A percentile compares a stretch with the other conserved stretches of the same genome.
These are phyloP conservation scores for Themeda triandra DNA, from an alignment of 176 grass and related monocot species.

Conservation along the genomic window DNA sequence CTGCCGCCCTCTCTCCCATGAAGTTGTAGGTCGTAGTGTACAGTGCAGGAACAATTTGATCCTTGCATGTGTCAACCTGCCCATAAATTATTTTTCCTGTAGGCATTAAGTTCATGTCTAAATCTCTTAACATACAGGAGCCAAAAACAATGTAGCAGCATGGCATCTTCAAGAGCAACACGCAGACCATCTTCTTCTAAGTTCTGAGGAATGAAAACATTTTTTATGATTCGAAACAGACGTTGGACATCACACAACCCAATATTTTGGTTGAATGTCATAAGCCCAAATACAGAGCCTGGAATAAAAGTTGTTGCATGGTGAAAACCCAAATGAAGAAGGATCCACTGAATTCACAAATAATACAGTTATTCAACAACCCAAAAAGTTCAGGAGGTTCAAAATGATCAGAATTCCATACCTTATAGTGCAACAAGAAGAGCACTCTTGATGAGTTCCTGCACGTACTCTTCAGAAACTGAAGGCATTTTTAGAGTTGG, in stretches of 20 bases:
- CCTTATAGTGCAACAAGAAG: constrained; percentile 92
- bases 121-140: constrained; percentile 60
- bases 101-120: not conserved
- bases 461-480: constrained; percentile 98
- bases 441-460: too few relatives aligned
- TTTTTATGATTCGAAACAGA: constrained; percentile 77
- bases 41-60: constrained; percentile 66
- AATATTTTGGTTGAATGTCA: constrained; percentile 97
- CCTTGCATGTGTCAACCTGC: constrained; percentile 88
- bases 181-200: constrained; percentile 45
- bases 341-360: not conserved
- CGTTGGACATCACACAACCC: constrained; percentile 95
- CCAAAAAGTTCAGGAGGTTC: constrained; percentile 19
- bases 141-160: constrained; percentile 91
- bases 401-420: constrained; percentile 20
- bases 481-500: constrained; percentile 11
- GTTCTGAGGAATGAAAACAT: constrained; percentile 80
- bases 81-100: constrained; percentile 10
- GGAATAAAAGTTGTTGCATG: constrained; percentile 75
- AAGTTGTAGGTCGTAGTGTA: constrained; percentile 79
- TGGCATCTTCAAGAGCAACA: constrained; percentile 81
- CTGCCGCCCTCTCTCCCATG: constrained; percentile 80
- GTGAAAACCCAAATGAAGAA: constrained; percentile 32
- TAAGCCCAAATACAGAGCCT: constrained; percentile 83
- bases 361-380: not conserved